phyloP scores from a whole-genome alignment of 139 green algal species.

The Chlamydomonas sp. region DNA sequence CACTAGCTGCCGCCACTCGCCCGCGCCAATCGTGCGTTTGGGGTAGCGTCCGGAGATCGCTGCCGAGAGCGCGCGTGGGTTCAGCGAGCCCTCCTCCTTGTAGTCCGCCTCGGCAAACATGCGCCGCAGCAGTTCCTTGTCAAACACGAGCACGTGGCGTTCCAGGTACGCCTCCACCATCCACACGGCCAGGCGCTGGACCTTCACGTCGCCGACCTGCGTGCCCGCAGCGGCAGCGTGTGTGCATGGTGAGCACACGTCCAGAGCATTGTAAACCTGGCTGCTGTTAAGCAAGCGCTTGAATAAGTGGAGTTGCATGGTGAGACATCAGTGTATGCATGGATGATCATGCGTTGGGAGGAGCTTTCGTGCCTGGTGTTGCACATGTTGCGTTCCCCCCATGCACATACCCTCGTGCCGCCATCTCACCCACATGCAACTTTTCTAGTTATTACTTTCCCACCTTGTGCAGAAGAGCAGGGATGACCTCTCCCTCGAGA shows the following conservation, averaged over 20 bases:
- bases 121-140: conserved; percentile 27
- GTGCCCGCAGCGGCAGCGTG: background rate
- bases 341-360: background rate
- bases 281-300: conserved; percentile 5
- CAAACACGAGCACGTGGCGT: conserved; percentile 30
- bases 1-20: no score
- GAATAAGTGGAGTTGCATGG: conserved; percentile 6
- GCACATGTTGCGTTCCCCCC: no score
- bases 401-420: no score
- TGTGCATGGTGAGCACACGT: background rate
- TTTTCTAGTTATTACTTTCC: background rate
- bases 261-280: conserved; percentile 9
- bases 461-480: conserved; percentile 23
- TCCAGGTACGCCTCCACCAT: conserved; percentile 34
- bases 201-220: conserved; percentile 38
- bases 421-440: no score
- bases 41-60: conserved; percentile 33
- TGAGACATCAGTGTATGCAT: background rate
- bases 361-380: background rate
- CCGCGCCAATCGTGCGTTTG: no score
- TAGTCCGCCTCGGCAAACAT: conserved; percentile 37
- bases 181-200: conserved; percentile 16
- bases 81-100: conserved; percentile 31
- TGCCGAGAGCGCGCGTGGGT: conserved; percentile 20
- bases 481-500: conserved; percentile 23